Conservation (phyloP, 2,329 filamentous ascomycete genomes). For the Rutstroemia sp. region DNA sequence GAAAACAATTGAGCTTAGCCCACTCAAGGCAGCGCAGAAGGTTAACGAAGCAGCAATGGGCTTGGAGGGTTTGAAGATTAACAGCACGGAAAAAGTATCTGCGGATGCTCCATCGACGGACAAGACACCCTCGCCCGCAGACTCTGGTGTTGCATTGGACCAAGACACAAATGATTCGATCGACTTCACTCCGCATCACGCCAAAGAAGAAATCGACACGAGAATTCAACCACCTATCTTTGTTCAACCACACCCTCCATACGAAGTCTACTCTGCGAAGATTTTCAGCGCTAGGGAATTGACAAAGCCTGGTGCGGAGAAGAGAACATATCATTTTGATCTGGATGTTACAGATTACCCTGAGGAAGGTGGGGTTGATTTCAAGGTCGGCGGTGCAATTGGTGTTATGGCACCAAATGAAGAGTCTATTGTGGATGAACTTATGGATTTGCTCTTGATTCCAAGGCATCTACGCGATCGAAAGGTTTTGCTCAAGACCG, state of each 20-base stretch:
- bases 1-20: constrained; percentile 64
- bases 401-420: constrained; percentile 89
- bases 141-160: constrained; percentile 39
- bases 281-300: constrained; percentile 79
- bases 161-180: constrained; percentile 23
- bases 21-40: constrained; percentile 39
- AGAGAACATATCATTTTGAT: constrained; percentile 96
- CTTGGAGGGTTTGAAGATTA: neutral
- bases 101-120: neutral
- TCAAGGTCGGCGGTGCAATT: constrained; percentile 93
- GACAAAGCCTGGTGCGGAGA: constrained; percentile 83
- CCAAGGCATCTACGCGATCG: constrained; percentile 80
- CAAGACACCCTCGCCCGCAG: constrained; percentile 34
- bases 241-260: constrained; percentile 90
- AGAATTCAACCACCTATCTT: constrained; percentile 72
- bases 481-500: constrained; percentile 71
- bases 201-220: constrained; percentile 39
- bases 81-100: neutral
- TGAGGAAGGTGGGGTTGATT: constrained; percentile 75
- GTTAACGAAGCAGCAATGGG: constrained; percentile 9
- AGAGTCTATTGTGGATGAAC: constrained; percentile 65
- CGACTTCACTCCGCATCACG: constrained; percentile 28
- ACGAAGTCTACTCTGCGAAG: constrained; percentile 84
- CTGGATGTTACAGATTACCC: constrained; percentile 95
- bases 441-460: constrained; percentile 75